A percentile compares a stretch with the other conserved stretches of the same genome.
Evolutionary conservation across 73 alveolate genomes (phyloP).

Genomic region (Paramecium biaurelia): DNA sequence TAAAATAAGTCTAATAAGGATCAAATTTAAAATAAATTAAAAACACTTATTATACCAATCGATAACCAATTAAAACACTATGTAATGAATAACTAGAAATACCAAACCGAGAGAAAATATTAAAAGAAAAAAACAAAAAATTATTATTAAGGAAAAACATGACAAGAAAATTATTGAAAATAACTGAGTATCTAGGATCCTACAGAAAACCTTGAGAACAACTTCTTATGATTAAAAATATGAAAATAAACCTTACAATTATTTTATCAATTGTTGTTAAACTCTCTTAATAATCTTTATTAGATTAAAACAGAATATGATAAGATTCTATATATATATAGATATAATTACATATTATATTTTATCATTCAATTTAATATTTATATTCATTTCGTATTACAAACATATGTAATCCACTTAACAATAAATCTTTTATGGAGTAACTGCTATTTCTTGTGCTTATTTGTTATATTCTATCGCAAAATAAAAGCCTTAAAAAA

Average conservation of each 20-base stretch:
- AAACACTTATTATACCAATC: not conserved
- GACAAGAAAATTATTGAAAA: not conserved
- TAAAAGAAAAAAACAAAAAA: not conserved
- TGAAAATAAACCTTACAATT: not conserved
- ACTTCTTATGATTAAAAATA: not conserved
- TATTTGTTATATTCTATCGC: not conserved
- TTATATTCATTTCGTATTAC: not conserved
- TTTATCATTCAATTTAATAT: not conserved
- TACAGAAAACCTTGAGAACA: not conserved
- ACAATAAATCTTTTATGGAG: not conserved
- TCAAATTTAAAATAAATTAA: not conserved
- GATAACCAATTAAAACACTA: not conserved
- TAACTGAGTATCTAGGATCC: not conserved
- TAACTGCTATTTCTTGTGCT: not conserved
- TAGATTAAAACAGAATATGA: not conserved
- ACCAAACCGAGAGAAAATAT: not conserved
- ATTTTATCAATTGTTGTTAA: no score
- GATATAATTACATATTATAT: not conserved
- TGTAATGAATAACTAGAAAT: not conserved
- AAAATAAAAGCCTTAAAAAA: not conserved
- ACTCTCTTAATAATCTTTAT: not conserved
- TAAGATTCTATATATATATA: not conserved
- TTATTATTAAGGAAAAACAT: not conserved
- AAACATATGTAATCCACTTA: not conserved
- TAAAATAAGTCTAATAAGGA: not conserved